Base-by-base conservation (phyloP, 148 eudicot genomes). In the Diospyros kaki region DNA sequence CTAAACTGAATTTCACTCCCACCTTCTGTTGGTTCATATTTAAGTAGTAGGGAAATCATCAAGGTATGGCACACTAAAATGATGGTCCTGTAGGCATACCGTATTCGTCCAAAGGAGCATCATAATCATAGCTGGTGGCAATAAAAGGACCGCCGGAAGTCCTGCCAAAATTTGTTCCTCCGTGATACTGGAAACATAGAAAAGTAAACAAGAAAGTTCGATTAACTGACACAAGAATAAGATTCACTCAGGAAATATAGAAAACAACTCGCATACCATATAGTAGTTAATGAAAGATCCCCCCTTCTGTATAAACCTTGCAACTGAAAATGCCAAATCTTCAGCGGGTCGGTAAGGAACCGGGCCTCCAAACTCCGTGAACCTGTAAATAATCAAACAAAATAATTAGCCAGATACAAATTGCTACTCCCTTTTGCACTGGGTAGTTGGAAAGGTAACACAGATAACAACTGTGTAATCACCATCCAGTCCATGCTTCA, bases 401-500 rank as follows among this genome's bases (percentile, higher is more conserved):
- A 4, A 50, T 9, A 59, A 13, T 44, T 41, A 59, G 38, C 41
- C 9, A 5, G 18, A 44, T 48, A 8, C 52, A 6, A 46, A 38
- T 40, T 45, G 43, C 62, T 54, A 40, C 56, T 68, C 38, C 50
- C 42, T 11, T 67, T 9, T 67, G 61, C 18, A 54, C 55, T 38
- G 42, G 38, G 63, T 54, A 14, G 18, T 70, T 72, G 38, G 60
- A 75, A 2, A 59, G 9, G 18, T 42, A 39, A 76, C 28, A 40
- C 42, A 73, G 28, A 44, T 64, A 73, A 68, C 41, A 42, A 48
- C 18, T 55, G 44, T 62, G 53, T 68, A 42, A 63, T 75, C 74
- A 93, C 97, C 98, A 93, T 78, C 94, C 98, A 41, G 88, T 87
- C 98, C 98, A 93, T 41, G 92, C 93, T 79, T 93, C 98, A 1